These are phyloP conservation scores for Trichoderma brevicompactum DNA, from an alignment of 2,329 filamentous ascomycete genomes.

Conservation along the genomic window DNA sequence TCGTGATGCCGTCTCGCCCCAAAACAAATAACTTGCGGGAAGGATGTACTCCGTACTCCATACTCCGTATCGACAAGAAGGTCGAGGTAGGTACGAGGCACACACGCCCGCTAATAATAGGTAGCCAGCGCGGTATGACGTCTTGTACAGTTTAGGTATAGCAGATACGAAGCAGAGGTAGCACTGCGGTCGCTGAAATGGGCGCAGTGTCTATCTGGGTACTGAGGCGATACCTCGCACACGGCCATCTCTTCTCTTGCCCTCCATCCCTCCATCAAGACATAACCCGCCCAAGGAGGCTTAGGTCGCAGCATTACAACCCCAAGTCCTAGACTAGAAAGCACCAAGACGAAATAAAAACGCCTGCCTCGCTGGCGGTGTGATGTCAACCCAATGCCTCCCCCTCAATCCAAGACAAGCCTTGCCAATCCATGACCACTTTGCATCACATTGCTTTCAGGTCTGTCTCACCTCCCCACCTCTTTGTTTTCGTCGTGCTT, in stretches of 20 bases:
- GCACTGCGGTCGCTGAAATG: background rate
- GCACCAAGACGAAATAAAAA: background rate
- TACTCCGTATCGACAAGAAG: background rate
- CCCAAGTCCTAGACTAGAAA: conserved; percentile 15
- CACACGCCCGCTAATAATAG: background rate
- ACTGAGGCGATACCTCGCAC: background rate
- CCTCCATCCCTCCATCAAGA: conserved; percentile 4
- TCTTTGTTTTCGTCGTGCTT: background rate
- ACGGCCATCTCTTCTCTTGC: conserved; percentile 1
- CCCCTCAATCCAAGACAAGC: conserved; percentile 15
- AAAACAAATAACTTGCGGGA: too few species aligned
- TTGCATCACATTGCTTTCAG: conserved; percentile 24
- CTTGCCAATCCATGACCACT: background rate
- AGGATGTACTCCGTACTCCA: background rate
- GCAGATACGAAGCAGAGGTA: background rate
- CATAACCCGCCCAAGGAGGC: background rate
- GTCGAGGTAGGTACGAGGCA: conserved; percentile 10
- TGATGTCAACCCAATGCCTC: conserved; percentile 26
- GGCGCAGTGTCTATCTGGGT: too few species aligned
- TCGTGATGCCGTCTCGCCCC: conserved; percentile 9
- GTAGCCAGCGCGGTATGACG: background rate
- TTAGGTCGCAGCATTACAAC: conserved; percentile 1
- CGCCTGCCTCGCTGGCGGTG: conserved; percentile 17
- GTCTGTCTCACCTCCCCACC: conserved; percentile 22
- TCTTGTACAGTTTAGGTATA: background rate